phyloP scores from a whole-genome alignment of 441 rosid genomes.

The Gossypium davidsonii region DNA sequence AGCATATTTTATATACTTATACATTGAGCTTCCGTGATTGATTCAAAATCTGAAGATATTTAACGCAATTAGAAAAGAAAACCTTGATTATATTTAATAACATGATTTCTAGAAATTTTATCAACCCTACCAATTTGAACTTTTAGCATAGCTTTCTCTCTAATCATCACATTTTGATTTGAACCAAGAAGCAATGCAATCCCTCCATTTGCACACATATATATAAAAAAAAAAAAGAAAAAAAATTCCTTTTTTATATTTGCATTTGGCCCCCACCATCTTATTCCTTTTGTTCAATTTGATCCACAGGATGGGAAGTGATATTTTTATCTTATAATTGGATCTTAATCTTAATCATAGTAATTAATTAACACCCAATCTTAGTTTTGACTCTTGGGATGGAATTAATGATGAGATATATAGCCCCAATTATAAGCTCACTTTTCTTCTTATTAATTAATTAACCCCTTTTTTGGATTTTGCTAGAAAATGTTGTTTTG shows the following conservation, averaged over 20 bases:
- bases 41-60: too few species aligned
- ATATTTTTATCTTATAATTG: background rate
- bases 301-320: background rate
- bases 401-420: background rate
- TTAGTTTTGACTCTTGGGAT: background rate
- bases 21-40: too few species aligned
- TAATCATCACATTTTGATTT: conserved; percentile 19
- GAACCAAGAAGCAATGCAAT: background rate
- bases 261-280: background rate
- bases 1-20: too few species aligned
- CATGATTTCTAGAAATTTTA: too few species aligned
- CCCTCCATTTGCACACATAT: background rate
- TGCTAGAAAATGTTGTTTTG: background rate
- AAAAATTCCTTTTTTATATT: background rate
- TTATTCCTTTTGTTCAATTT: background rate
- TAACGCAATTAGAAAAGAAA: too few species aligned
- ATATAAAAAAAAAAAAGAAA: too few species aligned
- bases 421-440: background rate
- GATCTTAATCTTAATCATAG: background rate
- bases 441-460: background rate
- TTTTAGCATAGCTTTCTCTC: background rate
- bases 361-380: background rate
- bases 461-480: background rate
- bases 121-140: background rate
- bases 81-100: too few species aligned